Conservation (phyloP, 208 protist species). For the Leptomonas pyrrhocoris region DNA sequence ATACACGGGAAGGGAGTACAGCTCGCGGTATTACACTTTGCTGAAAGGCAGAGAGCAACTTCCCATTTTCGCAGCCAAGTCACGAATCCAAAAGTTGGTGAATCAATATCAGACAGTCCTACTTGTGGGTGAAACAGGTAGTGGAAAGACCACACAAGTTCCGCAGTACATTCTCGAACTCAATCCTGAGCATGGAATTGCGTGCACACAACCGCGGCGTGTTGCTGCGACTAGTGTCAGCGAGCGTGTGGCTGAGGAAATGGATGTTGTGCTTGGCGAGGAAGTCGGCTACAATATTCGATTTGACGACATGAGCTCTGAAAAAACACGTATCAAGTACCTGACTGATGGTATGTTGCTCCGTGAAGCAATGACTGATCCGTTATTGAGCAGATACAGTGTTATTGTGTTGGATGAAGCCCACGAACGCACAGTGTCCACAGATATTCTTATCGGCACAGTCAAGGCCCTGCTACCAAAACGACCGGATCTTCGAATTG, state of each 20-base stretch:
- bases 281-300: constrained; percentile 99
- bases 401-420: constrained; percentile 99
- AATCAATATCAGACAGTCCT: constrained; percentile 89
- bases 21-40: constrained; percentile 57
- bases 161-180: constrained; percentile 95
- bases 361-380: constrained; percentile 96
- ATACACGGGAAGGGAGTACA: constrained; percentile 59
- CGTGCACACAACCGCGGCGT: constrained; percentile 98
- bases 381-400: constrained; percentile 90
- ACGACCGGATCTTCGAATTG: constrained; percentile 93
- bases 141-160: constrained; percentile 96
- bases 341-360: constrained; percentile 99
- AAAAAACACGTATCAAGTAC: constrained; percentile 97
- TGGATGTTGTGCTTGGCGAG: constrained; percentile 95
- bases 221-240: constrained; percentile 98
- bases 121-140: constrained; percentile 94
- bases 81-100: constrained; percentile 89
- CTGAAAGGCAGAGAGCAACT: constrained; percentile 60
- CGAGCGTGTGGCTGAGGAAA: constrained; percentile 98
- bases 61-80: constrained; percentile 77
- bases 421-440: constrained; percentile 98
- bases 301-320: constrained; percentile 97
- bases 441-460: constrained; percentile 98
- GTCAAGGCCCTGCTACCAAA: constrained; percentile 92
- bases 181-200: constrained; percentile 70